Conservation (phyloP, 768 basidiomycete species). For the Suillus subalutaceus region DNA sequence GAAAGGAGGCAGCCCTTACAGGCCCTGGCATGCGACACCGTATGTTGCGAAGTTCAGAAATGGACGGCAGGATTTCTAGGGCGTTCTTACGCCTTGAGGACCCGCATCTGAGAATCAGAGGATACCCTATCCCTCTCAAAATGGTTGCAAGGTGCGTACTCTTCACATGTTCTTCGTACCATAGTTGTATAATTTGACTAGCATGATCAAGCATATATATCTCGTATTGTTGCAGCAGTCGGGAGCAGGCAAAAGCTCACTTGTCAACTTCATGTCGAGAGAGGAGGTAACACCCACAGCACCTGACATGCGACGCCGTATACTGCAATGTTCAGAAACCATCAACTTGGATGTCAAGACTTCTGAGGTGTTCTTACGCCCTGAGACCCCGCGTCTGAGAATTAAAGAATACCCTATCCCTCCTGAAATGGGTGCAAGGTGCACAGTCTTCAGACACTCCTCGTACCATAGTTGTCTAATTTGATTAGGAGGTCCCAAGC, state of each 20-base stretch:
- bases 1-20: conserved; percentile 19
- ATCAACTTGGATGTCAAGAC: conserved; percentile 26
- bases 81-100: conserved; percentile 36
- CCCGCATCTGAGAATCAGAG: conserved; percentile 21
- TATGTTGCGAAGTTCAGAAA: conserved; percentile 30
- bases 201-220: conserved; percentile 14
- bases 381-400: conserved; percentile 28
- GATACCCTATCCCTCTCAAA: conserved; percentile 16
- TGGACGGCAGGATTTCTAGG: conserved; percentile 20
- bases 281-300: conserved; percentile 31
- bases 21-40: conserved; percentile 30
- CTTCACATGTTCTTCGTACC: neutral
- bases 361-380: conserved; percentile 33
- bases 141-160: neutral
- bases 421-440: neutral
- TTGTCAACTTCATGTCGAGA: conserved; percentile 40
- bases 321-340: conserved; percentile 29
- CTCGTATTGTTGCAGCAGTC: conserved; percentile 43
- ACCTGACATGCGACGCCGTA: conserved; percentile 32
- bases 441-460: neutral
- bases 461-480: neutral
- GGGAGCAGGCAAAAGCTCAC: conserved; percentile 38
- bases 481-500: neutral
- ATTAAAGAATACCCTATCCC: conserved; percentile 18
- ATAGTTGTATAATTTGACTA: neutral